Conservation (phyloP, 2,329 filamentous ascomycete species). For the Colletotrichum sublineola region DNA sequence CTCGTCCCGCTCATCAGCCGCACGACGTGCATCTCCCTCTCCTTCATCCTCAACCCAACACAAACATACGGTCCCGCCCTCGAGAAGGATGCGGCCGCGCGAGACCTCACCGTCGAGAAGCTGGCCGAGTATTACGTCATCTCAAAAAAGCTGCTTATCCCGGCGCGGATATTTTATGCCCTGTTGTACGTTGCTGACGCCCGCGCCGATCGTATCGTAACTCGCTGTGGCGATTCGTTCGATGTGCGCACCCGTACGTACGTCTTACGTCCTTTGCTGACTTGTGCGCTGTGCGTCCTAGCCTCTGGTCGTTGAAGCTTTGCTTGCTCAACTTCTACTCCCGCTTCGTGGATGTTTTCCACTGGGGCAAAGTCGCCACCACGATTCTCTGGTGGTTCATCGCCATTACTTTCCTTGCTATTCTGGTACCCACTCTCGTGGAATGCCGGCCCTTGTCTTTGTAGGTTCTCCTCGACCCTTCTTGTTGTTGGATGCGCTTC, state of each 20-base stretch:
- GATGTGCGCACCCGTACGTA: not conserved
- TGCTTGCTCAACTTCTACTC: constrained; percentile 50
- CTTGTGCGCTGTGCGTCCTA: constrained; percentile 18
- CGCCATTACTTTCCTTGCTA: constrained; percentile 46
- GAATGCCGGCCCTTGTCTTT: constrained; percentile 48
- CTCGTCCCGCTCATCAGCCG: constrained; percentile 49
- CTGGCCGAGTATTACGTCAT: constrained; percentile 44
- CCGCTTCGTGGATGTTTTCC: constrained; percentile 47
- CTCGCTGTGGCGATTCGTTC: not conserved
- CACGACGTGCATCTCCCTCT: constrained; percentile 45
- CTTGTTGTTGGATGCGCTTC: fast-evolving
- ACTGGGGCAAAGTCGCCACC: constrained; percentile 45
- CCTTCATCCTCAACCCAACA: constrained; percentile 47
- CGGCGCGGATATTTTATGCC: constrained; percentile 49
- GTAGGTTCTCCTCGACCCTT: constrained; percentile 31
- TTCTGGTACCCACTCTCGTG: constrained; percentile 47
- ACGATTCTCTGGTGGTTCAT: constrained; percentile 47
- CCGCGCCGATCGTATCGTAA: not conserved
- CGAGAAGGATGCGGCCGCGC: constrained; percentile 42
- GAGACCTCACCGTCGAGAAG: constrained; percentile 36
- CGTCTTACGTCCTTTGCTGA: constrained; percentile 12
- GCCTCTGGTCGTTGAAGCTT: constrained; percentile 50
- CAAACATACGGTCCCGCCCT: constrained; percentile 43
- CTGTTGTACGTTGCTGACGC: constrained; percentile 46
- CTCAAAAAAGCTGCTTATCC: constrained; percentile 48